phyloP scores from a whole-genome alignment of 768 basidiomycete species.

The Hemileccinum rubropunctum region DNA sequence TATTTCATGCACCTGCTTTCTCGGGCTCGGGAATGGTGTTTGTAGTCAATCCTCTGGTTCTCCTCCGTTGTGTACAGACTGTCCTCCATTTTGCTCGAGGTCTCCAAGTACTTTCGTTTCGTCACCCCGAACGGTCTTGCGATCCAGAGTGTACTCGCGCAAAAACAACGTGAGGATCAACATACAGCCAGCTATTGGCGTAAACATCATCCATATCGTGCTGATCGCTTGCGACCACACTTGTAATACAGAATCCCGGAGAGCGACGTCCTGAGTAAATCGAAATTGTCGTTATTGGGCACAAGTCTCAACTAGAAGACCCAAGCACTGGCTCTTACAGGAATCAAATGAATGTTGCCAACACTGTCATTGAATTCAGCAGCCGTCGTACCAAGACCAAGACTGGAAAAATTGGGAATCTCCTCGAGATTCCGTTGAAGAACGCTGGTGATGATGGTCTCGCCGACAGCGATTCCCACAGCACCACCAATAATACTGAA shows the following conservation, averaged over 20 bases:
- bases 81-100: constrained; percentile 24
- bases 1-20: too few species aligned
- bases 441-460: constrained; percentile 66
- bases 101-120: constrained; percentile 28
- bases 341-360: constrained; percentile 36
- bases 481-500: constrained; percentile 70
- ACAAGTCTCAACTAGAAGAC: not conserved
- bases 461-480: constrained; percentile 69
- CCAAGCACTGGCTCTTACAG: constrained; percentile 7
- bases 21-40: too few species aligned
- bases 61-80: too few species aligned
- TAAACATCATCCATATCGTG: constrained; percentile 62
- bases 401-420: constrained; percentile 31
- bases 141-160: constrained; percentile 57
- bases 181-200: constrained; percentile 52
- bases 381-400: constrained; percentile 37
- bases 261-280: constrained; percentile 41
- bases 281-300: not conserved
- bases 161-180: constrained; percentile 55
- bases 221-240: constrained; percentile 53
- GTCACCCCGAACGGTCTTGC: constrained; percentile 43
- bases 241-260: too few species aligned
- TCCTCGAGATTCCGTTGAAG: constrained; percentile 32
- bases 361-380: constrained; percentile 47
- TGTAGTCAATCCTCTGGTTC: too few species aligned